Percentiles rank a stretch among this genome's conserved stretches.
Conservation (phyloP, 345 rosid species). For the Salix caprea region DNA sequence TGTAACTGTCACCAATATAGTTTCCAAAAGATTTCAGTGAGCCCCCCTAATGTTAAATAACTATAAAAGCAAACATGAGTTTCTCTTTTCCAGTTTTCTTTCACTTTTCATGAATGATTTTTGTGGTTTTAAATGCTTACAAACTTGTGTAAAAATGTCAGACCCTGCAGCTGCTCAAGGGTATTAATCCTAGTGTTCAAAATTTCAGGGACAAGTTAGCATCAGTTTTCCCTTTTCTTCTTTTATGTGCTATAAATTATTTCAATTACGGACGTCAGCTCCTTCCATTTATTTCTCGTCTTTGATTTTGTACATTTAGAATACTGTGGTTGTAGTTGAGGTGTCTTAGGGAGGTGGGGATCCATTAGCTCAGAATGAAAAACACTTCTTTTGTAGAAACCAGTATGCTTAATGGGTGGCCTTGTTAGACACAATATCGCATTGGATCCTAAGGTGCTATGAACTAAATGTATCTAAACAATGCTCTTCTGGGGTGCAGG, state of each 20-base stretch:
- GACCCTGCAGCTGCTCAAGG: no score
- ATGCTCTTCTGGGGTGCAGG: constrained; percentile 37
- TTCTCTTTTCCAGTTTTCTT: not conserved
- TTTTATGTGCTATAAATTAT: not conserved
- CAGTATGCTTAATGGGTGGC: constrained; percentile 2
- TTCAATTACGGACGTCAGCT: not conserved
- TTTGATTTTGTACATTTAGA: not conserved
- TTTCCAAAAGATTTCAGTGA: not conserved
- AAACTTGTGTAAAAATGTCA: no score
- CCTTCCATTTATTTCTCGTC: not conserved
- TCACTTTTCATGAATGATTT: not conserved
- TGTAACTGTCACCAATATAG: not conserved
- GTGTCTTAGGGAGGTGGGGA: not conserved
- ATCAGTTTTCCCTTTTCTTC: not conserved
- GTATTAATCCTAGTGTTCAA: no score
- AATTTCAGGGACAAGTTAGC: not conserved
- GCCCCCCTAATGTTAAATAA: not conserved
- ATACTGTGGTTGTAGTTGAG: not conserved
- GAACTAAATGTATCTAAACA: constrained; percentile 6
- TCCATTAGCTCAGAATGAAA: not conserved
- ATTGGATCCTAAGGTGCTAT: not conserved
- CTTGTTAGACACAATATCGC: not conserved
- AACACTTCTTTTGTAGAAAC: not conserved
- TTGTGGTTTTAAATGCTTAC: no score
- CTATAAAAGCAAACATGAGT: not conserved